These are phyloP conservation scores for Candida railenensis DNA, from an alignment of 805 yeast species.

Conservation along the genomic window DNA sequence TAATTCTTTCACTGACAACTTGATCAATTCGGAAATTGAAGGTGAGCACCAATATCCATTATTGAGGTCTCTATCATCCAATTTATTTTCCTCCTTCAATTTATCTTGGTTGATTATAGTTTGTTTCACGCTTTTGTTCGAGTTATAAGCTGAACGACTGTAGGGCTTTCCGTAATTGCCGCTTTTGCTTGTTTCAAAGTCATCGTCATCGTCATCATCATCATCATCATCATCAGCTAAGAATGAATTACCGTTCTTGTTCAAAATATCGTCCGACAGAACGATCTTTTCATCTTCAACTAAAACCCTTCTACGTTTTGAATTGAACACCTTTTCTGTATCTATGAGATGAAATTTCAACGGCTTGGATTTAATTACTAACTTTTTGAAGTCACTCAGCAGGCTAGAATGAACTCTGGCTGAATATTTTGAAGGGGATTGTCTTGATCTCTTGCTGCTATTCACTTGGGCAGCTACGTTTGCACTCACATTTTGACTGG, in stretches of 20 bases:
- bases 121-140: neutral
- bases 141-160: neutral
- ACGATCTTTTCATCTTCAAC: slow-evolving; percentile 7
- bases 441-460: neutral
- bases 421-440: neutral
- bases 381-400: slow-evolving; percentile 29
- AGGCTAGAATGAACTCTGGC: neutral
- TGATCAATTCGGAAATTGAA: slow-evolving; percentile 47
- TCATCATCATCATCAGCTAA: slow-evolving; percentile 24
- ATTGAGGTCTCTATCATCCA: slow-evolving; percentile 8
- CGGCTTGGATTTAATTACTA: slow-evolving; percentile 41
- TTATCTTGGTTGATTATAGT: neutral
- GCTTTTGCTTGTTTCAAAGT: neutral
- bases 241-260: slow-evolving; percentile 14
- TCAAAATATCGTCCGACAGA: slow-evolving; percentile 14
- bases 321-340: slow-evolving; percentile 37
- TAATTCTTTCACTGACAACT: slow-evolving; percentile 46
- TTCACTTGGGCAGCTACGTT: neutral
- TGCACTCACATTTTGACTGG: neutral
- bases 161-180: neutral
- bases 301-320: slow-evolving; percentile 31
- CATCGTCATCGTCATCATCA: slow-evolving; percentile 11
- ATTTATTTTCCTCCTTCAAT: slow-evolving; percentile 6
- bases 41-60: slow-evolving; percentile 76
- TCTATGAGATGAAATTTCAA: slow-evolving; percentile 40